Evolutionary conservation across 768 basidiomycete genomes (phyloP), one percentile per base, ranked within the genome.

Genomic region (Clathrus columnatus): DNA sequence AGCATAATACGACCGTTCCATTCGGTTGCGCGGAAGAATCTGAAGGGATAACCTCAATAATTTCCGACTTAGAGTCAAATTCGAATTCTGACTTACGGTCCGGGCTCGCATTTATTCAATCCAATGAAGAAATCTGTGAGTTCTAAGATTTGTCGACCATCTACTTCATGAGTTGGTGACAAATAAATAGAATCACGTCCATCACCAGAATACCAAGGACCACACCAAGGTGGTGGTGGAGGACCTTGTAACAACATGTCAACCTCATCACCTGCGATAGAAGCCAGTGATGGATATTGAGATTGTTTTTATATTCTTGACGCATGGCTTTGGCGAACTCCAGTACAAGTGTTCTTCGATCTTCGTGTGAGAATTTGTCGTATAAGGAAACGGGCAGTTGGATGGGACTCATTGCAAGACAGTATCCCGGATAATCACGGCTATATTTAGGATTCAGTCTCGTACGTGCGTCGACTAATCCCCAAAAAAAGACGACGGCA

Each of bases 21-120:
- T 3, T 63, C 60, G 5, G 58, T 61, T 21, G 63, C 16, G 26
- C 66, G 64, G 56, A 67, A 67, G 51, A 65, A 68, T n/a, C 63
- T 64, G 21, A 18, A 18, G n/a, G n/a, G 48, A 11, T 46, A 7
- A 10, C 11, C 21, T 46, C 6, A 4, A n/a, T 26, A 24, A 17
- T 14, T 5, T 30, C 20, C 21, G 26, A 16, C 20, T 45, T 26
- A 17, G 23, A 26, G 21, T 20, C 50, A 11, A 18, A 4, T 41
- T 24, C 7, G 16, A 7, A 42, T n/a, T 21, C 20, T 14, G 21
- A 65, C 67, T 48, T 60, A 67, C 67, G 67, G 66, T 2, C 62
- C 66, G 18, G 67, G 67, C 30, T 66, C 61, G 2, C 50, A 52
- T 45, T 61, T 56, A 48, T 67, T 67, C 36, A 67, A 6, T 2